A percentile compares a stretch with the other conserved stretches of the same genome.
These are phyloP conservation scores for Aspergillus tubingensis DNA, from an alignment of 2,329 filamentous ascomycete genomes.

Conservation along the genomic window DNA sequence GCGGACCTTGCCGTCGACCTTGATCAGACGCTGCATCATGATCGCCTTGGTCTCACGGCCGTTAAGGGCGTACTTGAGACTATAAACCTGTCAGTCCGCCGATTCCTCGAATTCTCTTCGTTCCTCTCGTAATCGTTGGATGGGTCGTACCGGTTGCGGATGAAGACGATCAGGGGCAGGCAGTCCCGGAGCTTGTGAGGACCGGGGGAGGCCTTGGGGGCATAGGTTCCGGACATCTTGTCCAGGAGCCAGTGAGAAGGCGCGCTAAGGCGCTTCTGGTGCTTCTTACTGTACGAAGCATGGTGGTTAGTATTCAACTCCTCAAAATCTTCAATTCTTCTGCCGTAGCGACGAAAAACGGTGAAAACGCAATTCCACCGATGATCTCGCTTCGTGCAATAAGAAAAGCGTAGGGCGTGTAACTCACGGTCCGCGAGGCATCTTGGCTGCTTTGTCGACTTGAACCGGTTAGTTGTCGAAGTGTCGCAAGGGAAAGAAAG, in stretches of 20 bases:
- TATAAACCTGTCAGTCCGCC: conserved; percentile 51
- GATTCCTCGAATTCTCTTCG: not conserved
- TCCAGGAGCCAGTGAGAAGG: conserved; percentile 99
- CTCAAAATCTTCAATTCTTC: not conserved
- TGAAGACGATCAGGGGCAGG: conserved; percentile 98
- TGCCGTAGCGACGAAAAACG: not conserved
- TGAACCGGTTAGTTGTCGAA: conserved; percentile 40
- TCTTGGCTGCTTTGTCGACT: conserved; percentile 50
- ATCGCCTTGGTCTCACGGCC: conserved; percentile 96
- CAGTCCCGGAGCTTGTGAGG: conserved; percentile 99
- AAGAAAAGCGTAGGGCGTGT: not conserved
- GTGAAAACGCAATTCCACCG: not conserved
- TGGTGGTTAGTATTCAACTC: conserved; percentile 28
- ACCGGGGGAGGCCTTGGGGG: conserved; percentile 72
- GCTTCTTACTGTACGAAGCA: conserved; percentile 77
- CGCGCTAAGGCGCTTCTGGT: conserved; percentile 99
- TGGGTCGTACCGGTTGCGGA: conserved; percentile 65
- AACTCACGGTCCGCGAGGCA: conserved; percentile 63
- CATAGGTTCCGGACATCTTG: conserved; percentile 93
- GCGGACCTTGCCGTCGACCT: conserved; percentile 99
- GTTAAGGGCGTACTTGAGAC: conserved; percentile 99
- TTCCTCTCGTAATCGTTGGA: not conserved
- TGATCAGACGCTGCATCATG: conserved; percentile 99
- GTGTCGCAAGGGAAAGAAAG: conserved; percentile 33
- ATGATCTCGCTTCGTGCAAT: not conserved